Evolutionary conservation across 495 filamentous ascomycete species (phyloP).

Genomic region (Trichoderma parareesei): DNA sequence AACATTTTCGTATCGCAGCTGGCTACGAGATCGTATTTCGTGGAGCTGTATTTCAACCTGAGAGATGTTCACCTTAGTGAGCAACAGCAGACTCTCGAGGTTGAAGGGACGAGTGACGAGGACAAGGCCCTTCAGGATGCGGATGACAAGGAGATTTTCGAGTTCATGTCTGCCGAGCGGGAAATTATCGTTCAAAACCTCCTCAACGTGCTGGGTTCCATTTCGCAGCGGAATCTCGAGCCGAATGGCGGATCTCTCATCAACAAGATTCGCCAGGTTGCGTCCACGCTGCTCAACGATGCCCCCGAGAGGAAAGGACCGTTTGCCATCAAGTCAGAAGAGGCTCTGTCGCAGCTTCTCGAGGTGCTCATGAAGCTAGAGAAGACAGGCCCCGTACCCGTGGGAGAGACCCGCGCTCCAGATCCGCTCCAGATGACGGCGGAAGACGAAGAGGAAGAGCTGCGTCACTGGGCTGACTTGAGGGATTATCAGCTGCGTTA

Average conservation of each 20-base stretch:
- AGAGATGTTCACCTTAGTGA: slow-evolving; percentile 43
- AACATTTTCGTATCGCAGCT: slow-evolving; percentile 74
- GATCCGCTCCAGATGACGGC: slow-evolving; percentile 22
- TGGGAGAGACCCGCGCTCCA: slow-evolving; percentile 13
- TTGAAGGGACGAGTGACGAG: slow-evolving; percentile 12
- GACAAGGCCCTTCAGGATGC: slow-evolving; percentile 36
- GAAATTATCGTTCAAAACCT: slow-evolving; percentile 70
- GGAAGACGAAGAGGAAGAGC: slow-evolving; percentile 63
- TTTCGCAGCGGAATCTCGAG: slow-evolving; percentile 74
- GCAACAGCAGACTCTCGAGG: slow-evolving; percentile 19
- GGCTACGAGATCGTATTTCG: slow-evolving; percentile 66
- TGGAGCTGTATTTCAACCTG: slow-evolving; percentile 69
- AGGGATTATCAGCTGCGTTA: slow-evolving; percentile 66
- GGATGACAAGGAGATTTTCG: slow-evolving; percentile 26
- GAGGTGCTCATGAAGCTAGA: slow-evolving; percentile 66
- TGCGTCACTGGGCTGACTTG: slow-evolving; percentile 65
- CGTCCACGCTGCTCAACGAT: slow-evolving; percentile 61
- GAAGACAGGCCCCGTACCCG: slow-evolving; percentile 30
- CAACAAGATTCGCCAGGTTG: slow-evolving; percentile 66
- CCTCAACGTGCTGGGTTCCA: slow-evolving; percentile 56
- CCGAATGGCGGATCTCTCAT: slow-evolving; percentile 69
- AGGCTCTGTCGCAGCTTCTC: slow-evolving; percentile 58
- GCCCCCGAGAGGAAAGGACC: slow-evolving; percentile 49
- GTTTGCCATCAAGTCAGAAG: slow-evolving; percentile 49
- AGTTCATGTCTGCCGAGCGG: slow-evolving; percentile 57